Base-by-base conservation (phyloP, 257 asterid species). In the Nicotiana otophora region DNA sequence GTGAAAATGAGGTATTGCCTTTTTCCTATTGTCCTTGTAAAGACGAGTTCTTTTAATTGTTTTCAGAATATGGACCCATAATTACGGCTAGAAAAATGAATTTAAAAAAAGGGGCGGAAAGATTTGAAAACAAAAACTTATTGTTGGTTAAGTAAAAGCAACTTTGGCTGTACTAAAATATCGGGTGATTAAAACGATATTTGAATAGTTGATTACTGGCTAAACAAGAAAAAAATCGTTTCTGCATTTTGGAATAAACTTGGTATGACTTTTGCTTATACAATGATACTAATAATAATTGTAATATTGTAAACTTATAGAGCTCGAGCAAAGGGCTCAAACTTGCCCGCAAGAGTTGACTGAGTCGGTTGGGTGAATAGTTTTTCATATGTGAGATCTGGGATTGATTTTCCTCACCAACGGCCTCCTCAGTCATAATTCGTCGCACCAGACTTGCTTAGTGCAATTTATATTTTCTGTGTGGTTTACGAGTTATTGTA, bases 341-440 rank as follows among this genome's bases (percentile, higher is more conserved):
- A 7, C 8, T 39, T 7, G 0, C 1, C 9, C 2, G 46, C 0
- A 7, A 39, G 10, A 7, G 46, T 6, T 36, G 9, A 6, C 2
- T 5, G 8, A 36, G 42, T 36, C 1, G 42, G 2, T 36, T 6
- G 42, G 42, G 2, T 36, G 3, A 39, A 2, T 39, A 0, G 1
- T 39, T 39, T 39, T 1, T 0, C 0, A 36, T 0, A 7, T 36
- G 2, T 0, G 0, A 36, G 9, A 36, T 36, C 1, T 36, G 46
- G 0, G 7, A 36, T 39, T 2, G 0, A 39, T 7, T 39, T 1
- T 0, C 0, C 0, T 31, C 0, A 31, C 34, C 5, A 4, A 0
- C 0, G 3, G 0, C 0, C 0, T 39, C 0, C 2, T 39, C 46
- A 7, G 8, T 39, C 10, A 7, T 7, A 7, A 0, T 39, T 39